phyloP scores from a whole-genome alignment of 306 rosid species.

The Astragalus glycyphyllos region DNA sequence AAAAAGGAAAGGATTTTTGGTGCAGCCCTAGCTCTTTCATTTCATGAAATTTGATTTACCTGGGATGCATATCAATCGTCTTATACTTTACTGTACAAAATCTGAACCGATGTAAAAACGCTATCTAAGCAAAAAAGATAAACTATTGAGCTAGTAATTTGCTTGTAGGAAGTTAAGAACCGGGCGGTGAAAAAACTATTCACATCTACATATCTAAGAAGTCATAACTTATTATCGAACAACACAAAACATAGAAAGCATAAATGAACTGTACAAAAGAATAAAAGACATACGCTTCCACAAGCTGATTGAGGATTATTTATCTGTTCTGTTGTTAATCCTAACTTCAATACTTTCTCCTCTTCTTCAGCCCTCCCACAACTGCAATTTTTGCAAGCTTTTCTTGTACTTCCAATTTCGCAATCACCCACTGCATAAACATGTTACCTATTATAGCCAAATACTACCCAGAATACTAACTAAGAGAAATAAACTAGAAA shows the following conservation, averaged over 20 bases:
- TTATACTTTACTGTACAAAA: background rate
- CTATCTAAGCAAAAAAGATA: conserved; percentile 6
- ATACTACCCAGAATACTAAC: conserved; percentile 12
- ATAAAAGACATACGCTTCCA: conserved; percentile 72
- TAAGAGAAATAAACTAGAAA: conserved; percentile 31
- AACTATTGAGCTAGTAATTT: background rate
- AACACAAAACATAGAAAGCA: background rate
- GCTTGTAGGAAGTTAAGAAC: too few relatives aligned
- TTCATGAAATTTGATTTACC: background rate
- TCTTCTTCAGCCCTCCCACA: conserved; percentile 97
- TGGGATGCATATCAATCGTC: background rate
- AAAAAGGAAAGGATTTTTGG: background rate
- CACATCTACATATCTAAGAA: background rate
- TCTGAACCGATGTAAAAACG: background rate
- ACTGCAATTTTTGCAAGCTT: conserved; percentile 92
- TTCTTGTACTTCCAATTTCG: conserved; percentile 82
- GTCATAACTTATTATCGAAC: background rate
- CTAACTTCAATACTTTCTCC: conserved; percentile 78
- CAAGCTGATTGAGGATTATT: conserved; percentile 89
- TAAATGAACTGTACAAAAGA: background rate
- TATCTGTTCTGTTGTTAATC: conserved; percentile 71
- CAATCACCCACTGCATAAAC: conserved; percentile 71
- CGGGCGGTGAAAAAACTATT: background rate
- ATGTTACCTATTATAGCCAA: conserved; percentile 16
- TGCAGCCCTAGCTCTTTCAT: background rate